phyloP scores from a whole-genome alignment of 805 yeast genomes.

The Yarrowia sp. region DNA sequence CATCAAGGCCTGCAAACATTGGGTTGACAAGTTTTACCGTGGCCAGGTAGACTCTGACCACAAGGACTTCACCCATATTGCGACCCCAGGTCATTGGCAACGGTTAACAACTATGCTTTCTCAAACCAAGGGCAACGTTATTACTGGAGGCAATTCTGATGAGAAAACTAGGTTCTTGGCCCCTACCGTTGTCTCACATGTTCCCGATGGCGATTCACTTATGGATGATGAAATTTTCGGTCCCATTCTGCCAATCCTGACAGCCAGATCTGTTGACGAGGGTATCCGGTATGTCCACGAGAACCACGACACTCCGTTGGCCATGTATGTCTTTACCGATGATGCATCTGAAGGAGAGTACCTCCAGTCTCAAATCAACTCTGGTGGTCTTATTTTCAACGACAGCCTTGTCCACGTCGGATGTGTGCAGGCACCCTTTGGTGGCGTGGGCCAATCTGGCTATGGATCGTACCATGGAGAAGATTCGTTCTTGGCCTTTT shows the following conservation, averaged over 20 bases:
- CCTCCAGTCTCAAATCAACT: constrained; percentile 54
- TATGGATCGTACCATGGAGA: constrained; percentile 77
- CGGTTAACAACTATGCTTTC: constrained; percentile 47
- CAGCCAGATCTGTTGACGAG: constrained; percentile 42
- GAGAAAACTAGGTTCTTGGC: constrained; percentile 50
- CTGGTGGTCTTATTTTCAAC: constrained; percentile 69
- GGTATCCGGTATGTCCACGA: constrained; percentile 40
- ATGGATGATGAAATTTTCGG: constrained; percentile 80
- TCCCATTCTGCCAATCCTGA: constrained; percentile 74
- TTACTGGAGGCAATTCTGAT: constrained; percentile 37
- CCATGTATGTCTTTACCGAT: constrained; percentile 63
- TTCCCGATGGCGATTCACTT: constrained; percentile 60
- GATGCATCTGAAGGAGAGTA: constrained; percentile 47
- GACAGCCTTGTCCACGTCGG: constrained; percentile 72
- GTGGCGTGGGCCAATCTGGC: constrained; percentile 85
- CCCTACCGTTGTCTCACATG: constrained; percentile 68
- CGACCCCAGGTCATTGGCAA: constrained; percentile 53
- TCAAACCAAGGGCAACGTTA: constrained; percentile 16
- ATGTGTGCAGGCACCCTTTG: constrained; percentile 71
- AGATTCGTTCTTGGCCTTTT: constrained; percentile 61
- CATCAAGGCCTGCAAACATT: constrained; percentile 43
- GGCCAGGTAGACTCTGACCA: neutral
- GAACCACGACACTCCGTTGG: constrained; percentile 72
- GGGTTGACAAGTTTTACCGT: constrained; percentile 45
- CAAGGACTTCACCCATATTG: constrained; percentile 56